A percentile compares a stretch with the other conserved stretches of the same genome.
These are phyloP conservation scores for Achaetomium macrosporum DNA, from an alignment of 2,329 filamentous ascomycete genomes.

Conservation along the genomic window DNA sequence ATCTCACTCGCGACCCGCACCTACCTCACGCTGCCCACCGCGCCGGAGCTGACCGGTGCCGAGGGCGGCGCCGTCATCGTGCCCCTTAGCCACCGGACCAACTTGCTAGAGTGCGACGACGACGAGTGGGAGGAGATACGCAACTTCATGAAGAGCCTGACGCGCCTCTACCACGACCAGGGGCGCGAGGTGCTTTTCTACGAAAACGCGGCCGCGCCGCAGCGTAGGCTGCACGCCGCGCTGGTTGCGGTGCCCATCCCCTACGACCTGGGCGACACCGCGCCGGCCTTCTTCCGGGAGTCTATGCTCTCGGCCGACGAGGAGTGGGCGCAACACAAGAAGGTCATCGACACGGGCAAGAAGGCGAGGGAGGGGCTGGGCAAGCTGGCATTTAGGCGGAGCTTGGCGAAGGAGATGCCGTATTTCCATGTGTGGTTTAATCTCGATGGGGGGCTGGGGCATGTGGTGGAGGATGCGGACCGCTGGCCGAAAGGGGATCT, in stretches of 20 bases:
- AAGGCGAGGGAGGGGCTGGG: constrained; percentile 63
- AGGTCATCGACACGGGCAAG: constrained; percentile 81
- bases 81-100: constrained; percentile 77
- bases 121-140: constrained; percentile 99
- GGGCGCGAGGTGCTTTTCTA: constrained; percentile 93
- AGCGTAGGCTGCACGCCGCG: constrained; percentile 74
- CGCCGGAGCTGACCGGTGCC: constrained; percentile 69
- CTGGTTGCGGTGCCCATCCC: constrained; percentile 84
- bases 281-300: constrained; percentile 92
- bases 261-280: constrained; percentile 82
- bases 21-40: constrained; percentile 82
- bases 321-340: constrained; percentile 93
- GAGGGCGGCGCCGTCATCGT: constrained; percentile 82
- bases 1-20: constrained; percentile 80
- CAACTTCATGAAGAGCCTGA: constrained; percentile 98
- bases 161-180: constrained; percentile 88
- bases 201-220: constrained; percentile 84
- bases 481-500: constrained; percentile 87
- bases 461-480: constrained; percentile 80
- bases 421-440: constrained; percentile 98
- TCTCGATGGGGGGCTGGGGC: constrained; percentile 84
- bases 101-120: constrained; percentile 95
- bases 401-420: constrained; percentile 89
- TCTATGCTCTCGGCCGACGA: constrained; percentile 83
- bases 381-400: constrained; percentile 72